These are phyloP conservation scores for Epichloe gansuensis DNA, from an alignment of 2,329 filamentous ascomycete genomes.

Conservation along the genomic window DNA sequence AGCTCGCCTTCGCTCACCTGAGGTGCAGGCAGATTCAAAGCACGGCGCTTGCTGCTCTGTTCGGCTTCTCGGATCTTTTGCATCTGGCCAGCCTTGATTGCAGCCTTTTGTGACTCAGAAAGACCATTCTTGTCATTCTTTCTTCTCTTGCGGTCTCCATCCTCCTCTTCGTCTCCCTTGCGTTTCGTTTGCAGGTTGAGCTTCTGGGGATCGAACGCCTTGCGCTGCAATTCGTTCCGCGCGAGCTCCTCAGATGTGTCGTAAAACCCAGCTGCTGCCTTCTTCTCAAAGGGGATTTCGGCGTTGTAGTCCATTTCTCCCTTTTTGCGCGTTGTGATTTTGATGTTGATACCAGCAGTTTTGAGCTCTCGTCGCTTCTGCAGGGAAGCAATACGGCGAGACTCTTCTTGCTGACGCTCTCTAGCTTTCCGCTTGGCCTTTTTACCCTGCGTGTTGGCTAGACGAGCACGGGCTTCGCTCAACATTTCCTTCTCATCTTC, in stretches of 20 bases:
- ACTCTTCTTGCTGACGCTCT: constrained; percentile 91
- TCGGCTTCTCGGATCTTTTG: constrained; percentile 93
- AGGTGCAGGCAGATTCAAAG: constrained; percentile 71
- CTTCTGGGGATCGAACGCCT: constrained; percentile 83
- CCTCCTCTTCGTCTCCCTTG: constrained; percentile 83
- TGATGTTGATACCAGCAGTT: constrained; percentile 96
- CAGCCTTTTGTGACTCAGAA: constrained; percentile 72
- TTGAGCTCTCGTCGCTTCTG: constrained; percentile 96
- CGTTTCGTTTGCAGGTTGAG: constrained; percentile 84
- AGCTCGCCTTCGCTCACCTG: constrained; percentile 88
- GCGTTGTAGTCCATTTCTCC: constrained; percentile 99
- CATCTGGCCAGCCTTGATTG: constrained; percentile 84
- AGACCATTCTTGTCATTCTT: constrained; percentile 77
- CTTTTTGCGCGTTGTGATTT: constrained; percentile 79
- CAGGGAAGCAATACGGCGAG: constrained; percentile 71
- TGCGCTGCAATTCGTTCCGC: constrained; percentile 71
- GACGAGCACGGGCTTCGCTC: constrained; percentile 86
- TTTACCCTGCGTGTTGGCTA: constrained; percentile 97
- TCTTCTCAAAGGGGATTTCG: constrained; percentile 95
- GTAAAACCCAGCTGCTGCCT: constrained; percentile 78
- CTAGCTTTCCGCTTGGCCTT: constrained; percentile 97
- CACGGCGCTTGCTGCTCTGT: constrained; percentile 82
- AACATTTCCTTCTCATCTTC: constrained; percentile 99
- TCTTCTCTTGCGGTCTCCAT: constrained; percentile 68
- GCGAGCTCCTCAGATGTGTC: constrained; percentile 75